Evolutionary conservation across 257 asterid species (phyloP).

Genomic region (Coffea eugenioides): DNA sequence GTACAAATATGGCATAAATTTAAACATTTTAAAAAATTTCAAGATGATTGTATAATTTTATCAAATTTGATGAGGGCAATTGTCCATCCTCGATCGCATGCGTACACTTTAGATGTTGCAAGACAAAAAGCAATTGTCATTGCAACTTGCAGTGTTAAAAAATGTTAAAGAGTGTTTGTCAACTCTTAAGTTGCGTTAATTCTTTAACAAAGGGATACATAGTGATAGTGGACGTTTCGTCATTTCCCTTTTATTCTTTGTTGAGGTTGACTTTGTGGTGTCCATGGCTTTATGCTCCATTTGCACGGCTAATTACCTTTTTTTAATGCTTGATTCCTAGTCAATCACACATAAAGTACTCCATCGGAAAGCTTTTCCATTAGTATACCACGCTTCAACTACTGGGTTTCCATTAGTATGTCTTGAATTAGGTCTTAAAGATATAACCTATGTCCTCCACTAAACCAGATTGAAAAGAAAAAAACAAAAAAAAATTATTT

Average conservation of each 20-base stretch:
- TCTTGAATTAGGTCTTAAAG: no score
- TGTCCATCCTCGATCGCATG: no score
- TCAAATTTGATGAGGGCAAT: no score
- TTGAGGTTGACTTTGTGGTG: slow-evolving; percentile 17
- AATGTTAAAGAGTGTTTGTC: not conserved
- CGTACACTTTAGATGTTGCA: not conserved
- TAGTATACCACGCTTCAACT: not conserved
- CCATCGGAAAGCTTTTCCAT: not conserved
- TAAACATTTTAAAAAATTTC: no score
- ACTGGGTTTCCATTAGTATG: not conserved
- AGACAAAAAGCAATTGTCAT: not conserved
- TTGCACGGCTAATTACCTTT: not conserved
- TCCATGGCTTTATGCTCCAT: not conserved
- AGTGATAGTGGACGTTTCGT: not conserved
- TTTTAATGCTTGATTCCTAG: not conserved
- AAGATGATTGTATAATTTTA: no score
- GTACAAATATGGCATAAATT: no score
- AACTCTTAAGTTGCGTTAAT: slow-evolving; percentile 6
- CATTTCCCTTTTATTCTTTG: not conserved
- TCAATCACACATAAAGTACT: not conserved
- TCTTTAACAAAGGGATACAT: not conserved
- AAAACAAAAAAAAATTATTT: no score
- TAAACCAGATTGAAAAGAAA: no score
- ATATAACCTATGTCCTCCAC: no score
- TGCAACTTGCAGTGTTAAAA: slow-evolving; percentile 8